phyloP scores from a whole-genome alignment of 2,329 filamentous ascomycete species.

The Fusarium anthophilum region DNA sequence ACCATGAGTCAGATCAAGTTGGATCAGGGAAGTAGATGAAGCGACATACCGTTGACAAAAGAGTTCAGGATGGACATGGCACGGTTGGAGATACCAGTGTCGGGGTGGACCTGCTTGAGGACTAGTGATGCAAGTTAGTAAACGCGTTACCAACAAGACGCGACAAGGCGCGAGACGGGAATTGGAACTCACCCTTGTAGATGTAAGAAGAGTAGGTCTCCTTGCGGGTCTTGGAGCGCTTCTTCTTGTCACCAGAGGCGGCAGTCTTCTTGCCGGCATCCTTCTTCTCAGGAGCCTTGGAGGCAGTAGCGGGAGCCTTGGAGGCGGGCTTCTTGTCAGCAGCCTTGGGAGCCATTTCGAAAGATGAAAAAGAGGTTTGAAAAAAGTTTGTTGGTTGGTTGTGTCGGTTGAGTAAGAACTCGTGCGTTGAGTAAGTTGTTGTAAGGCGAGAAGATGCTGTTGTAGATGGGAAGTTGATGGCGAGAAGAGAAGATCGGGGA shows the following conservation, averaged over 20 bases:
- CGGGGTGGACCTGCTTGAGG: slow-evolving; percentile 99
- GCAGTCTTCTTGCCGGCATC: slow-evolving; percentile 99
- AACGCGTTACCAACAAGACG: slow-evolving; percentile 16
- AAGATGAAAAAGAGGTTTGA: slow-evolving; percentile 17
- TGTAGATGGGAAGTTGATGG: slow-evolving; percentile 56
- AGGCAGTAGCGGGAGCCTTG: slow-evolving; percentile 86
- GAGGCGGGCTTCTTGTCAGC: slow-evolving; percentile 99
- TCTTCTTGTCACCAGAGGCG: slow-evolving; percentile 98
- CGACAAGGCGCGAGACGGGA: slow-evolving; percentile 8
- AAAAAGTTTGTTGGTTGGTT: slow-evolving; percentile 9
- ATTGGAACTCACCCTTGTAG: slow-evolving; percentile 85
- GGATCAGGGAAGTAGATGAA: not conserved
- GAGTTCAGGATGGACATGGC: slow-evolving; percentile 99
- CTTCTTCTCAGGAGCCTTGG: slow-evolving; percentile 90
- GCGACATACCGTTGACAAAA: slow-evolving; percentile 89
- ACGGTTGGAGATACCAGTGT: slow-evolving; percentile 99
- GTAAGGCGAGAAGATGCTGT: slow-evolving; percentile 47
- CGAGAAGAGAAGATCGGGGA: slow-evolving; percentile 60
- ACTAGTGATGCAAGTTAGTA: slow-evolving; percentile 64
- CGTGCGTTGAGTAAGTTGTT: slow-evolving; percentile 24
- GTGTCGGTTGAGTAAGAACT: slow-evolving; percentile 26
- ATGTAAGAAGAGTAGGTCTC: slow-evolving; percentile 99
- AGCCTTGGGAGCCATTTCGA: slow-evolving; percentile 92
- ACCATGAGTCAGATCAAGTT: not conserved
- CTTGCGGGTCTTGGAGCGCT: slow-evolving; percentile 99